Evolutionary conservation across 2,329 filamentous ascomycete genomes (phyloP).

Genomic region (Ophiostoma sp.): DNA sequence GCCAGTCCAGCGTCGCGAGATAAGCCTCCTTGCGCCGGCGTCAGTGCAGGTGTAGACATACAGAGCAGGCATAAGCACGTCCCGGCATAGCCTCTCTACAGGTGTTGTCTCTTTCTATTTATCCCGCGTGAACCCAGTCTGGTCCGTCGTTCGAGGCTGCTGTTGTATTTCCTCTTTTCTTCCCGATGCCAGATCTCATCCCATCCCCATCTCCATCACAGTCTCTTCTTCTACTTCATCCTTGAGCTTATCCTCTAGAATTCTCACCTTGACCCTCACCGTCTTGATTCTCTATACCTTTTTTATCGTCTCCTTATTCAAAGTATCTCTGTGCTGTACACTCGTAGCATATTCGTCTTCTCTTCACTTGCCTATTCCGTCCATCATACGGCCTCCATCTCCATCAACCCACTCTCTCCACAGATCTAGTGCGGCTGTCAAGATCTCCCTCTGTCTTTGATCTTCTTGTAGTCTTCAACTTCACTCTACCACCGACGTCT

Average conservation of each 20-base stretch:
- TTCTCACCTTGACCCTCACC: too few species aligned
- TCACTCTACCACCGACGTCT: background rate
- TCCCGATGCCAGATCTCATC: background rate
- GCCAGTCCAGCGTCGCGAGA: too few species aligned
- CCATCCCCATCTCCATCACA: background rate
- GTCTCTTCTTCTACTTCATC: too few species aligned
- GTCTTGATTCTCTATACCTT: too few species aligned
- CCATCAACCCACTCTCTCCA: background rate
- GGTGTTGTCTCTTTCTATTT: too few species aligned
- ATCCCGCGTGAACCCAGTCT: too few species aligned
- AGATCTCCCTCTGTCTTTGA: background rate
- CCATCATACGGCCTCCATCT: constrained; percentile 7
- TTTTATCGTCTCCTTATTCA: too few species aligned
- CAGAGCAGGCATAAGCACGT: background rate
- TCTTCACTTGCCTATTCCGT: background rate
- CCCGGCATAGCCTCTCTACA: too few species aligned
- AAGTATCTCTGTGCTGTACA: too few species aligned
- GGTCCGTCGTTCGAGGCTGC: background rate
- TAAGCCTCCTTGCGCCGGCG: too few species aligned
- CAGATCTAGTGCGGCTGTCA: constrained; percentile 9
- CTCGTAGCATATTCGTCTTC: background rate
- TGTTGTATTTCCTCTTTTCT: background rate
- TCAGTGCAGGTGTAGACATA: background rate
- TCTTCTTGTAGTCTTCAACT: background rate
- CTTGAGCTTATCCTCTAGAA: too few species aligned